These are phyloP conservation scores for Mrakia frigida DNA, from an alignment of 768 basidiomycete species.

Conservation along the genomic window DNA sequence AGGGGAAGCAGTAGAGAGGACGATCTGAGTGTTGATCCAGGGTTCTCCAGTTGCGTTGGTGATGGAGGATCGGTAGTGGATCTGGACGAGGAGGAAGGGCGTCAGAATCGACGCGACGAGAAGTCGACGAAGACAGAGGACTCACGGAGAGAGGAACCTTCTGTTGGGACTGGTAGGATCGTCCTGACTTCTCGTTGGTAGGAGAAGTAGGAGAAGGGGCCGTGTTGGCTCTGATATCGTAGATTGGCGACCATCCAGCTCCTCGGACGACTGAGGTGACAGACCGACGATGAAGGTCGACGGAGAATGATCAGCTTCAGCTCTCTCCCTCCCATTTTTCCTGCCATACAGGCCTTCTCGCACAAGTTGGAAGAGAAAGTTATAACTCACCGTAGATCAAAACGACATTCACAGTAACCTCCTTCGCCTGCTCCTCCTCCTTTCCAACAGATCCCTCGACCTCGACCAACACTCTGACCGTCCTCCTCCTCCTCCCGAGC, in stretches of 20 bases:
- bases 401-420: background rate
- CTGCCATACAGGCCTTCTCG: background rate
- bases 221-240: conserved; percentile 56
- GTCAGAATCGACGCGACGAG: background rate
- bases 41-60: conserved; percentile 59
- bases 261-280: conserved; percentile 49
- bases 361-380: background rate
- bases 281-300: conserved; percentile 39
- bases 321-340: background rate
- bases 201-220: conserved; percentile 39
- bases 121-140: background rate
- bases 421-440: background rate
- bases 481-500: background rate
- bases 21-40: conserved; percentile 54
- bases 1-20: conserved; percentile 51
- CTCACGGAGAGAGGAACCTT: conserved; percentile 2
- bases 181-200: conserved; percentile 46
- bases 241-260: conserved; percentile 54
- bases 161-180: background rate
- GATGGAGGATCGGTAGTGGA: conserved; percentile 57
- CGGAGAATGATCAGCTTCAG: conserved; percentile 36
- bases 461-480: background rate
- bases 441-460: background rate
- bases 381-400: background rate
- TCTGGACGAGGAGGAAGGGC: conserved; percentile 28